A percentile compares a stretch with the other conserved stretches of the same genome.
These are phyloP conservation scores for Coccomyxa sp. DNA, from an alignment of 139 green algal species.

Conservation along the genomic window DNA sequence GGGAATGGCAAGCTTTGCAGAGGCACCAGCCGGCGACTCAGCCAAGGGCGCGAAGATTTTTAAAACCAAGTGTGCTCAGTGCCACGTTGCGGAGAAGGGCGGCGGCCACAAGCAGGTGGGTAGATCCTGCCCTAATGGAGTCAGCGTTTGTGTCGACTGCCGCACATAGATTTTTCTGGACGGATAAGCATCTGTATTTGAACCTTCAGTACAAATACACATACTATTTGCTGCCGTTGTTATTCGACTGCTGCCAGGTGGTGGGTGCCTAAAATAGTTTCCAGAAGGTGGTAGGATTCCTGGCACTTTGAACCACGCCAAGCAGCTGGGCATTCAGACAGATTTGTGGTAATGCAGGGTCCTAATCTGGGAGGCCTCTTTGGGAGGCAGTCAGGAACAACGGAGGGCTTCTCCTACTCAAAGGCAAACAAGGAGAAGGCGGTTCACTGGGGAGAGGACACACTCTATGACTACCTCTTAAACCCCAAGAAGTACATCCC, in stretches of 20 bases:
- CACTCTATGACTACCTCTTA: slow-evolving; percentile 94
- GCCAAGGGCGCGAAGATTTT: slow-evolving; percentile 84
- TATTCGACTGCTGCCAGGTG: no score
- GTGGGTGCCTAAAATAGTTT: no score
- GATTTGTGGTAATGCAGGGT: slow-evolving; percentile 47
- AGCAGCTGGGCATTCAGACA: no score
- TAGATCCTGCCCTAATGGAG: background rate
- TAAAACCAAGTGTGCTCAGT: slow-evolving; percentile 97
- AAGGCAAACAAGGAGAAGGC: slow-evolving; percentile 97
- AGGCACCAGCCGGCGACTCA: slow-evolving; percentile 55
- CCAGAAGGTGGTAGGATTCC: no score
- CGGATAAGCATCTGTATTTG: background rate
- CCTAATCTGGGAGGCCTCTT: slow-evolving; percentile 97
- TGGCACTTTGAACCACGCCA: no score
- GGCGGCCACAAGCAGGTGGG: slow-evolving; percentile 94
- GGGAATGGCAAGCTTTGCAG: slow-evolving; percentile 66
- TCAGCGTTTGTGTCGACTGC: background rate
- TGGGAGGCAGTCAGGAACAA: slow-evolving; percentile 70
- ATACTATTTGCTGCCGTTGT: no score
- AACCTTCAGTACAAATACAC: no score
- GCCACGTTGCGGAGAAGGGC: slow-evolving; percentile 89
- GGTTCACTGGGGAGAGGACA: slow-evolving; percentile 81
- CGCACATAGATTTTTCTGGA: background rate
- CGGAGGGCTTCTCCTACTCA: slow-evolving; percentile 90
- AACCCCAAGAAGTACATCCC: slow-evolving; percentile 98